Percentiles rank a stretch among this genome's conserved stretches.
phyloP scores from a whole-genome alignment of 1,284 basidiomycete genomes.

The Wallemia mellicola region DNA sequence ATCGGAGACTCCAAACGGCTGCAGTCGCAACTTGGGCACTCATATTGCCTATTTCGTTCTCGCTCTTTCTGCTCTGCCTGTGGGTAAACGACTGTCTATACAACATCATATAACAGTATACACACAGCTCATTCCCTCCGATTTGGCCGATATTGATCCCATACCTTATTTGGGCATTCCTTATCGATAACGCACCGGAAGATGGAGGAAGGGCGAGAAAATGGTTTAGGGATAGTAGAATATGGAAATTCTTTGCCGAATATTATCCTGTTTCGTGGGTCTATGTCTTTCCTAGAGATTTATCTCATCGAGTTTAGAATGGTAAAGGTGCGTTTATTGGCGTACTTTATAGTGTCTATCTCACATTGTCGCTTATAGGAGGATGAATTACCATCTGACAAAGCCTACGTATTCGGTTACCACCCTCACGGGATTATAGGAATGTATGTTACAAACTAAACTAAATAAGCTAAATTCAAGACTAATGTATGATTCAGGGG shows the following conservation, averaged over 20 bases:
- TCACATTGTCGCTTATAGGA: constrained; percentile 24
- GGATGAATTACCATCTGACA: constrained; percentile 59
- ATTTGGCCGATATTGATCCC: constrained; percentile 55
- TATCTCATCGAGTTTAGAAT: too few species aligned
- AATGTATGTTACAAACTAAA: constrained; percentile 27
- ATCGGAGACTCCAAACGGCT: constrained; percentile 51
- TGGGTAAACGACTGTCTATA: constrained; percentile 17
- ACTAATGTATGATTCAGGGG: constrained; percentile 26
- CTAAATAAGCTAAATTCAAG: not conserved
- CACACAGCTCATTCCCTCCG: constrained; percentile 46
- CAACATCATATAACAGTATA: not conserved
- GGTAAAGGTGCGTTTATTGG: constrained; percentile 22
- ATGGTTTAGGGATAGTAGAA: constrained; percentile 38
- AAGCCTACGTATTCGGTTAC: constrained; percentile 87
- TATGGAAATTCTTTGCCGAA: constrained; percentile 66
- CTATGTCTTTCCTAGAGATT: constrained; percentile 3
- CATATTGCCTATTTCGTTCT: constrained; percentile 36
- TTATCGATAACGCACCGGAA: constrained; percentile 45
- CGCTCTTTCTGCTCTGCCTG: constrained; percentile 48
- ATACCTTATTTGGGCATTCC: constrained; percentile 56
- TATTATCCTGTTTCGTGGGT: constrained; percentile 75
- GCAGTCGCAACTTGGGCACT: constrained; percentile 66
- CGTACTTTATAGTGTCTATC: not conserved
- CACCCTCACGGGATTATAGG: constrained; percentile 90
- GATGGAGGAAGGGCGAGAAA: constrained; percentile 40